Base-by-base conservation (phyloP, 192 early-diverging fungal species). In the Thoreauomyces humboldtii region DNA sequence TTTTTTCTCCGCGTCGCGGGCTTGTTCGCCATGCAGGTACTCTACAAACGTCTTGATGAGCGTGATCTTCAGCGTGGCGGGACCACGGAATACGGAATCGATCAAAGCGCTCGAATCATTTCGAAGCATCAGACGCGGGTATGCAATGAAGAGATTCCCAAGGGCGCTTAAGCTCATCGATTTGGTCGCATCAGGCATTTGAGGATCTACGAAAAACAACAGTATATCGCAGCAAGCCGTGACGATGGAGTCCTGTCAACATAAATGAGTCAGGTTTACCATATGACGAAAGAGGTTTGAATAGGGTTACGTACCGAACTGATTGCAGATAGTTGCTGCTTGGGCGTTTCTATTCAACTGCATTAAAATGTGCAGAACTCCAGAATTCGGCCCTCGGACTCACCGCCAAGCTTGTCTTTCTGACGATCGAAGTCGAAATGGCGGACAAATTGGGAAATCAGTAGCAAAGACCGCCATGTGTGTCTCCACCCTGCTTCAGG, bases 351-450 rank as follows among this genome's bases (percentile, higher is more conserved):
- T n/a, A n/a, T n/a, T n/a, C n/a, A n/a, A n/a, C n/a, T n/a, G n/a
- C n/a, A n/a, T n/a, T n/a, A n/a, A n/a, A n/a, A n/a, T n/a, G n/a
- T n/a, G n/a, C n/a, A n/a, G n/a, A n/a, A n/a, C n/a, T n/a, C n/a
- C n/a, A n/a, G n/a, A n/a, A n/a, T n/a, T n/a, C n/a, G n/a, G n/a
- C 42, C 19, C 61, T 59, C 0, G 38, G 51, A 38, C 14, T 19
- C 9, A 64, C 67, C 67, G 32, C 17, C 53, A 32, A 72, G 41
- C 12, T 60, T 34, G 15, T 19, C 37, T 19, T 32, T 36, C 66
- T 64, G 27, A 73, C n/a, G n/a, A 48, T 92, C 90, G 81, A 94
- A 94, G 47, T 90, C 83, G 82, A 90, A 93, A 57, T 92, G 69
- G 28, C 88, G 81, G 41, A 88, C 87, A 5, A 91, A 59, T 41